Percentiles rank a stretch among this genome's conserved stretches.
phyloP scores from a whole-genome alignment of 2,329 filamentous ascomycete genomes.

The Fusarium cicatricum region DNA sequence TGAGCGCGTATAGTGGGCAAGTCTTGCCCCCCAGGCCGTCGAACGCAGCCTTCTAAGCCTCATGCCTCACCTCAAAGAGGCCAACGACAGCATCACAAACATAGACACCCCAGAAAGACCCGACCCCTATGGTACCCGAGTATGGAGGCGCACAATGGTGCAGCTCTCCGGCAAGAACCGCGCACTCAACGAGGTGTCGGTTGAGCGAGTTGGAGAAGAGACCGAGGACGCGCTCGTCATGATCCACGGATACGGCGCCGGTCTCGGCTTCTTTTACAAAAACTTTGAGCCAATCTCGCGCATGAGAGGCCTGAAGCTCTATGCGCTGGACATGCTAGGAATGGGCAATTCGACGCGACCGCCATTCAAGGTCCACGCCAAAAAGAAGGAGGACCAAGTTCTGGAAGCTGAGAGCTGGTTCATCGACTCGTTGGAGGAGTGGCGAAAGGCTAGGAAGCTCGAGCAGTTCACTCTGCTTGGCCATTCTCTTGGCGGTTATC shows the following conservation, averaged over 20 bases:
- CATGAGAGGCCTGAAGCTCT: slow-evolving; percentile 83
- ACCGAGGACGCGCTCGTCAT: slow-evolving; percentile 90
- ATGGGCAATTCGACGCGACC: slow-evolving; percentile 92
- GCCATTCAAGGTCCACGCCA: slow-evolving; percentile 83
- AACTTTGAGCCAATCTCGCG: slow-evolving; percentile 92
- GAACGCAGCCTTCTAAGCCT: slow-evolving; percentile 89
- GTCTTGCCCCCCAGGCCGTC: slow-evolving; percentile 80
- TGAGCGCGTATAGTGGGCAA: slow-evolving; percentile 74
- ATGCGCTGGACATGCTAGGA: slow-evolving; percentile 92
- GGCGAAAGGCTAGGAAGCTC: slow-evolving; percentile 87
- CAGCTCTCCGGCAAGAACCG: slow-evolving; percentile 85
- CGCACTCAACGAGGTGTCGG: slow-evolving; percentile 89
- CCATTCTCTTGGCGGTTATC: slow-evolving; percentile 93
- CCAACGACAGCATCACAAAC: slow-evolving; percentile 71
- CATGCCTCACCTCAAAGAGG: slow-evolving; percentile 82
- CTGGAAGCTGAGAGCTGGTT: slow-evolving; percentile 95
- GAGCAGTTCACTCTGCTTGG: slow-evolving; percentile 93
- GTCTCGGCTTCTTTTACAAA: slow-evolving; percentile 97
- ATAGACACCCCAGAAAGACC: slow-evolving; percentile 55
- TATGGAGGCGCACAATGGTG: slow-evolving; percentile 88
- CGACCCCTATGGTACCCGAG: slow-evolving; percentile 84
- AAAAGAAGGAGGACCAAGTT: slow-evolving; percentile 81
- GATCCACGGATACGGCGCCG: slow-evolving; percentile 95
- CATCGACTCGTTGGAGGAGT: slow-evolving; percentile 94
- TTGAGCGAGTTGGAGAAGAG: slow-evolving; percentile 82